These are phyloP conservation scores for Leccinum sublutescens DNA, from an alignment of 768 basidiomycete species.

Conservation along the genomic window DNA sequence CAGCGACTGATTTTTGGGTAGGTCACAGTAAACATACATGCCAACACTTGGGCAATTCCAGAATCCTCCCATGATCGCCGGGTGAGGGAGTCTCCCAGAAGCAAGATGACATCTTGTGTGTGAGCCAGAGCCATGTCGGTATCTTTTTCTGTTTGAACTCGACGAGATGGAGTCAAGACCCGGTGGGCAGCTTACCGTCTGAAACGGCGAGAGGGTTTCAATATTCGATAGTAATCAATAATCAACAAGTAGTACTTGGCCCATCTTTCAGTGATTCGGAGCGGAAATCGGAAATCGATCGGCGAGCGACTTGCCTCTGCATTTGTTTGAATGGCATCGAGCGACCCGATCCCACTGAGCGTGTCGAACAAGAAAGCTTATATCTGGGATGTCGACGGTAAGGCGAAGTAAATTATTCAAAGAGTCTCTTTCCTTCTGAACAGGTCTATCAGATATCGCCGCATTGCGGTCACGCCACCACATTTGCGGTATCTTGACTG, in stretches of 20 bases:
- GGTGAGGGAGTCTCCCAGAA: slow-evolving; percentile 83
- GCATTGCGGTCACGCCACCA: slow-evolving; percentile 74
- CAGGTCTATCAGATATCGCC: slow-evolving; percentile 61
- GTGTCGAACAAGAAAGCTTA: slow-evolving; percentile 79
- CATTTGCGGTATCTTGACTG: slow-evolving; percentile 81
- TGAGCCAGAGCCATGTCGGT: slow-evolving; percentile 48
- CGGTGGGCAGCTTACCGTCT: no score
- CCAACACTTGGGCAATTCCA: slow-evolving; percentile 68
- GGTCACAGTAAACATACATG: slow-evolving; percentile 29
- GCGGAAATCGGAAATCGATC: slow-evolving; percentile 17
- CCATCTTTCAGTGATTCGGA: slow-evolving; percentile 5
- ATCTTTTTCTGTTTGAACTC: neutral
- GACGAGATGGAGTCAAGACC: neutral
- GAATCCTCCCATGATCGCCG: slow-evolving; percentile 59
- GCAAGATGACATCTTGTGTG: slow-evolving; percentile 65
- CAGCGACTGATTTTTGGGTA: neutral
- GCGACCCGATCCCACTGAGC: slow-evolving; percentile 52
- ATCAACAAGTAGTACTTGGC: no score
- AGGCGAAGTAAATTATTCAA: slow-evolving; percentile 7
- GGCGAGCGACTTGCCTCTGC: neutral
- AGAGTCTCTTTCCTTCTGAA: neutral
- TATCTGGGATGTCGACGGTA: slow-evolving; percentile 88
- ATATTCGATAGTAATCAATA: no score
- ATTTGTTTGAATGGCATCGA: slow-evolving; percentile 10
- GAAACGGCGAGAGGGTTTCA: no score